Evolutionary conservation across 495 filamentous ascomycete genomes (phyloP), one percentile per base, ranked within the genome.

Genomic region (Trichoderma asperelloides): DNA sequence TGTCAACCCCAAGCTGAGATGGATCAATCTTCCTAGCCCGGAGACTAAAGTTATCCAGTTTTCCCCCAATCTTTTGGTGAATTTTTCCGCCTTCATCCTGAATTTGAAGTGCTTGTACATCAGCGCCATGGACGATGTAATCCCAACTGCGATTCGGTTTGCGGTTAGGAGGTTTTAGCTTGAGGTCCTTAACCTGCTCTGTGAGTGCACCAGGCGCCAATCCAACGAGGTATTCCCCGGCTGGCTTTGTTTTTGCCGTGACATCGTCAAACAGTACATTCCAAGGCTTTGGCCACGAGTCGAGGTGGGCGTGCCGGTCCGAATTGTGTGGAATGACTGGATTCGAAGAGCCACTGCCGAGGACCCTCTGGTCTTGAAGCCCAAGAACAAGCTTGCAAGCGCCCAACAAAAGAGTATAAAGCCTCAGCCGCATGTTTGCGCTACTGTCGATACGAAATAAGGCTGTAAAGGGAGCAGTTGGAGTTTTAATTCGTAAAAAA

Each of bases 1-100:
- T 85, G 78, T 98, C 95, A 71, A 98, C 83, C 60, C 89, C 91
- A 43, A 98, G 89, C 66, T 83, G 79, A 69, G 81, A 85, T 12
- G 96, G 95, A 75, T 97, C 90, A 70, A 96, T 88, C 75, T 89
- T 88, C 88, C 97, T 98, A 41, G 92, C 86, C 70, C 95, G 85
- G 60, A 98, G 84, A 79, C 91, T 93, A 79, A 90, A 97, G 65
- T 86, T 77, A 71, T 93, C 90, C 23, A 98, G 87, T 73, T 88
- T 91, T 60, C 96, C 94, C 68, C 88, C 92, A 39, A 97, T 83
- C 76, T 96, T 88, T 68, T 92, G 85, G 79, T 95, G 88, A 77
- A 89, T 87, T 73, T 90, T 86, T 71, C 93, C 93, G 62, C 87
- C 70, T 55, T 81, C 78, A 71, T 85, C 89, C 76, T 89, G 83